phyloP scores from a whole-genome alignment of 2,329 filamentous ascomycete genomes.

The Pseudogymnoascus sp. region DNA sequence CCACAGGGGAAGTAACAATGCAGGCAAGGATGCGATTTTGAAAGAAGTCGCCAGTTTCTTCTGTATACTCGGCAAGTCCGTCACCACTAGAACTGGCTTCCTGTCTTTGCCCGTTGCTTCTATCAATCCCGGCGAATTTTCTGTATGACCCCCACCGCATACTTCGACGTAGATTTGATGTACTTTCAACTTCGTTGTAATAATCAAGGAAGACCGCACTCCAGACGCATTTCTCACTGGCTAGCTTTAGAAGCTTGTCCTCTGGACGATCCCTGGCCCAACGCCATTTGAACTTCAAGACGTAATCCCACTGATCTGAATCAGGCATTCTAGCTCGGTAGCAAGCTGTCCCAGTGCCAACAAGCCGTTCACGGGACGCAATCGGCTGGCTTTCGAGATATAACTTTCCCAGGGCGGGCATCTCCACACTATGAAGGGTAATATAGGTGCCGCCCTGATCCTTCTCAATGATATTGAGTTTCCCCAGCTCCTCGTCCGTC shows the following conservation, averaged over 20 bases:
- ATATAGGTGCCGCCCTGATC: background rate
- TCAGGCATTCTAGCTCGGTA: conserved; percentile 25
- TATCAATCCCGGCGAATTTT: background rate
- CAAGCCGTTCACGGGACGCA: background rate
- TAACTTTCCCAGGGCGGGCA: background rate
- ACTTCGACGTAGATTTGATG: background rate
- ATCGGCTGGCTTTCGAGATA: background rate
- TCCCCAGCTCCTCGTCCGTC: background rate
- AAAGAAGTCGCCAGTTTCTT: background rate
- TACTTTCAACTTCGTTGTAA: background rate
- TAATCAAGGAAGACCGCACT: conserved; percentile 25
- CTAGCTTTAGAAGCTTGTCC: conserved; percentile 27
- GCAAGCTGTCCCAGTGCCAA: conserved; percentile 18
- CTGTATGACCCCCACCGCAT: background rate
- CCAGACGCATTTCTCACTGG: conserved; percentile 24
- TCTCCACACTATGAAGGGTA: background rate
- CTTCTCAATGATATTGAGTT: background rate
- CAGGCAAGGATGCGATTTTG: background rate
- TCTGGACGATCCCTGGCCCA: background rate
- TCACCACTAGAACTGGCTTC: background rate
- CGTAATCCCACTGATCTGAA: background rate
- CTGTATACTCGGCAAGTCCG: background rate
- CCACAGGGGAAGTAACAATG: background rate
- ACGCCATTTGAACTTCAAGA: background rate
- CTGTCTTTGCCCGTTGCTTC: background rate